These are phyloP conservation scores for Talaromyces thailandensis DNA, from an alignment of 495 filamentous ascomycete species.

Conservation along the genomic window DNA sequence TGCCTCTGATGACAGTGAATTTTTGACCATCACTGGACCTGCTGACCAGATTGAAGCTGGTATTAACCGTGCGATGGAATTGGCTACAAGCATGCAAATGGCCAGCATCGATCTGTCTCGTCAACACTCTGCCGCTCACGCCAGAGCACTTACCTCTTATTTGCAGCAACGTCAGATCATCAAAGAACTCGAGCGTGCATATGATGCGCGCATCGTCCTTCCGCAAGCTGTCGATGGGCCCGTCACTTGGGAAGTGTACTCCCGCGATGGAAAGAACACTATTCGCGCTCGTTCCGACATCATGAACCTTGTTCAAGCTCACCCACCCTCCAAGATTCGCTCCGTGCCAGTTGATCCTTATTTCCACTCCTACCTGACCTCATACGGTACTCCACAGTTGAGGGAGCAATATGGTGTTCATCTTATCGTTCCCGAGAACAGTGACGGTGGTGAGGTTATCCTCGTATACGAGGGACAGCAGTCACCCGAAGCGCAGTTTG, in stretches of 20 bases:
- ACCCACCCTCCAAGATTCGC: constrained; percentile 67
- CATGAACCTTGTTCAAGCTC: constrained; percentile 65
- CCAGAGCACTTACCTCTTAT: constrained; percentile 76
- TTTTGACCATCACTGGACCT: constrained; percentile 75
- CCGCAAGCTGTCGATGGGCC: constrained; percentile 55
- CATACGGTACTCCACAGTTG: constrained; percentile 51
- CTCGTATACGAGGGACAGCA: constrained; percentile 74
- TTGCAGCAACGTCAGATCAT: constrained; percentile 67
- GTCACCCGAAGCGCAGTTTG: constrained; percentile 46
- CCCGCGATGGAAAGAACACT: constrained; percentile 72
- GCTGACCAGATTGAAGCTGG: constrained; percentile 60
- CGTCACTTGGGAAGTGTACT: constrained; percentile 74
- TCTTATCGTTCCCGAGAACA: constrained; percentile 61
- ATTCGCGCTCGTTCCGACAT: constrained; percentile 76
- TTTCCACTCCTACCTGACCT: constrained; percentile 69
- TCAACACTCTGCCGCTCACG: constrained; percentile 73
- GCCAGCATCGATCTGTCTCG: constrained; percentile 68
- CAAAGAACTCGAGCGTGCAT: constrained; percentile 63
- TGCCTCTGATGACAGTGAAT: constrained; percentile 61
- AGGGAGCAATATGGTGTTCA: constrained; percentile 71
- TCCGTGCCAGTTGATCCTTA: constrained; percentile 72
- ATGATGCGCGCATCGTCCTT: constrained; percentile 73
- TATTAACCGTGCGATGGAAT: constrained; percentile 68
- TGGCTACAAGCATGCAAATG: constrained; percentile 74
- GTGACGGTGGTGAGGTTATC: constrained; percentile 56